A percentile compares a stretch with the other conserved stretches of the same genome.
These are phyloP conservation scores for Penicillium pancosmium DNA, from an alignment of 495 filamentous ascomycete genomes.

Conservation along the genomic window DNA sequence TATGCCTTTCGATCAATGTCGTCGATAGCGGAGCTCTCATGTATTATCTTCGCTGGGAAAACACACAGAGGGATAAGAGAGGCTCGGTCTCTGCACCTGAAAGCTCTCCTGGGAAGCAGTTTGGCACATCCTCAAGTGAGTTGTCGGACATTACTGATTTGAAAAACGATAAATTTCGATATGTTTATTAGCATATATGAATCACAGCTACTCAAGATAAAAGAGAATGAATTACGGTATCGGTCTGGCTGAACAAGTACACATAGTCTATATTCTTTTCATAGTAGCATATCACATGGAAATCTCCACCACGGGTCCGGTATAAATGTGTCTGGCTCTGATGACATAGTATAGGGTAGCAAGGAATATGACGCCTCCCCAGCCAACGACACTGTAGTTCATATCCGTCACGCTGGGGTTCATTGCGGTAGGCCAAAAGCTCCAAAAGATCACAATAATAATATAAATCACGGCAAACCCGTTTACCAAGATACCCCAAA, in stretches of 20 bases:
- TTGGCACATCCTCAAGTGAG: background rate
- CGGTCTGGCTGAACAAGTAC: background rate
- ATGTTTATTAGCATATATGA: constrained; percentile 15
- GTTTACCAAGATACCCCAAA: constrained; percentile 49
- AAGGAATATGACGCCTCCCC: constrained; percentile 34
- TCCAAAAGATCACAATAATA: constrained; percentile 42
- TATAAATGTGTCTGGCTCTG: constrained; percentile 28
- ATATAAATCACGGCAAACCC: constrained; percentile 38
- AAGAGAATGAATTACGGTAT: background rate
- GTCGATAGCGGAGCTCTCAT: constrained; percentile 13
- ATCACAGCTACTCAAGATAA: background rate
- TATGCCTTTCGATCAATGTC: constrained; percentile 24
- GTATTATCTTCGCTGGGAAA: constrained; percentile 24
- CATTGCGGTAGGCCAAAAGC: constrained; percentile 45
- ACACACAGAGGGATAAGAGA: constrained; percentile 15
- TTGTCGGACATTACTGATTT: constrained; percentile 19
- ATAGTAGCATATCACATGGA: constrained; percentile 1
- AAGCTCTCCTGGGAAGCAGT: constrained; percentile 8
- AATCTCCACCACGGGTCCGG: constrained; percentile 32
- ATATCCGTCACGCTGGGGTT: constrained; percentile 39
- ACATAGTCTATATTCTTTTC: background rate
- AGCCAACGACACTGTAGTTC: constrained; percentile 52
- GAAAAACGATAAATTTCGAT: constrained; percentile 19
- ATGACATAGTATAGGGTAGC: constrained; percentile 38
- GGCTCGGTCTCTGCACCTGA: background rate